Base-by-base conservation (phyloP, 768 basidiomycete species). In the Leccinum broughii region DNA sequence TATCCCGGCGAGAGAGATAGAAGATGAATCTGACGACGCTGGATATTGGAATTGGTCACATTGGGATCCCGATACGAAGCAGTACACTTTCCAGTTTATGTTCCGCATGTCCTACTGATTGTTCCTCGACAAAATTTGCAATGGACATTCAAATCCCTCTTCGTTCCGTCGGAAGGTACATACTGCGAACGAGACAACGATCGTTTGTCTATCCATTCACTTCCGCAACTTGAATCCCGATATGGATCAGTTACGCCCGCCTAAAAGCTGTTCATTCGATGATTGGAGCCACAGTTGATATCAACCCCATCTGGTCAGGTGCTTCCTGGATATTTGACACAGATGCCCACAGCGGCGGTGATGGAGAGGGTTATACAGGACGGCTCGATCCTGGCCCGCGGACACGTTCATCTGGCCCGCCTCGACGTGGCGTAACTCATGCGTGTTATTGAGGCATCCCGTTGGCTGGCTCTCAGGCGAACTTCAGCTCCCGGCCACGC, bases 41-140 rank as follows among this genome's bases (percentile, higher is more conserved):
- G 88, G 89, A 15, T 92, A 88, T 65, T 94, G 91, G 90, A 93
- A 92, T 68, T 99, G 97, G 97, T 95, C 95, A 44, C 92, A 98
- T 70, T 98, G 96, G 97, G 97, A 98, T 73, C 87, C 92, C n/a
- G 96, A 99, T 72, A 96, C 95, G 55, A 98, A 98, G 77, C 94
- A 97, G 76, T 96, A 95, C 75, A 93, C 89, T 72, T 95, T 96
- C 81, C 95, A 97, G 76, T 96, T 98, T 80, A 91, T 98, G 87
- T 98, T 95, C 79, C 85, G 88, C 67, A 77, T 88, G 63, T 67
- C 70, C 32, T 74, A 72, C 55, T 75, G 65, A 74, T 66, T n/a
- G 54, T 59, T 55, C 56, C 65, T 58, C 49, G 9, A 51, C 59
- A 10, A 63, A 52, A 55, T 54, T 35, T 58, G 39, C 50, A 60